Conservation (phyloP, 2,329 filamentous ascomycete genomes). For the Escovopsis weberi region DNA sequence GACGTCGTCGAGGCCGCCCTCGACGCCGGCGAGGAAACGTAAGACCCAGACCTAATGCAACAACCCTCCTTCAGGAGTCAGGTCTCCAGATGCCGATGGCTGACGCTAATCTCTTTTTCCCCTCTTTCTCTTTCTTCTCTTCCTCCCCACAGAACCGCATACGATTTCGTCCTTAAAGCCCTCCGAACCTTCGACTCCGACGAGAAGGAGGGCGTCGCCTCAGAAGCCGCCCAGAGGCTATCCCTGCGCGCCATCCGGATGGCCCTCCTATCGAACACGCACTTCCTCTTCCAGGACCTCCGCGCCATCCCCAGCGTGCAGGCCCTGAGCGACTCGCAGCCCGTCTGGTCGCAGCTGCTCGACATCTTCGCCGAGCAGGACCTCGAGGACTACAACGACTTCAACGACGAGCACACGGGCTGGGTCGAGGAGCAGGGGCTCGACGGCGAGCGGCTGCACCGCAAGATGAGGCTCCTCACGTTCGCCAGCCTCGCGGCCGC, state of each 20-base stretch:
- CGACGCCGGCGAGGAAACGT: slow-evolving; percentile 63
- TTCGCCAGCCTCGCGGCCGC: slow-evolving; percentile 79
- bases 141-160: slow-evolving; percentile 33
- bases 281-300: slow-evolving; percentile 67
- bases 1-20: slow-evolving; percentile 68
- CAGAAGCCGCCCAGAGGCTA: slow-evolving; percentile 45
- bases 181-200: slow-evolving; percentile 45
- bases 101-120: background rate
- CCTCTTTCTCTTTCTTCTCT: background rate
- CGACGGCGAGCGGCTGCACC: slow-evolving; percentile 62
- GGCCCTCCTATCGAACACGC: slow-evolving; percentile 36
- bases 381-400: slow-evolving; percentile 90
- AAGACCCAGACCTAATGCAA: slow-evolving; percentile 24
- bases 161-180: slow-evolving; percentile 52
- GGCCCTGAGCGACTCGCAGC: slow-evolving; percentile 70
- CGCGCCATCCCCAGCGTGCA: slow-evolving; percentile 73
- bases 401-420: slow-evolving; percentile 77
- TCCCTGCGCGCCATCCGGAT: slow-evolving; percentile 42
- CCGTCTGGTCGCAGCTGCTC: slow-evolving; percentile 77
- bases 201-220: slow-evolving; percentile 38
- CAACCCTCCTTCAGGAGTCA: background rate
- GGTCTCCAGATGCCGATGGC: background rate
- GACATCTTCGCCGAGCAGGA: slow-evolving; percentile 92
- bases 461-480: slow-evolving; percentile 92
- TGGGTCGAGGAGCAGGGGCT: slow-evolving; percentile 66